Conservation (phyloP, 2,329 filamentous ascomycete species). For the Microcyclospora tardicrescens region DNA sequence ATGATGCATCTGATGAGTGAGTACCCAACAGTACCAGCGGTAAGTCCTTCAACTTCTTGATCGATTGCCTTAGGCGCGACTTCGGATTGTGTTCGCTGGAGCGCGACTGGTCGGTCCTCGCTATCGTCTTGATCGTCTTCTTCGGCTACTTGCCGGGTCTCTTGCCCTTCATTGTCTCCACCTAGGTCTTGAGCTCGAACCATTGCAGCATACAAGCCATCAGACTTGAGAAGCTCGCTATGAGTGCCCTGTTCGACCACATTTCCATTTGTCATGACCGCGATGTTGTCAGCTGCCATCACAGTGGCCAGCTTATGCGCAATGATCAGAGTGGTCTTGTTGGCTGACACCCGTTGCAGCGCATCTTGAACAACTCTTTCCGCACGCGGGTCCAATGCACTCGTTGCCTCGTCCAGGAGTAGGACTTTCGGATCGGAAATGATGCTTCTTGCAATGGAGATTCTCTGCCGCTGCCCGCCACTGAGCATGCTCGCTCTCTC, state of each 20-base stretch:
- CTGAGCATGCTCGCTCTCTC: conserved; percentile 21
- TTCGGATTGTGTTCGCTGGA: background rate
- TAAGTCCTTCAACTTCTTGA: conserved; percentile 3
- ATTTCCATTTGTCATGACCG: conserved; percentile 30
- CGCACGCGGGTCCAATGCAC: conserved; percentile 23
- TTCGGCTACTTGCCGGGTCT: background rate
- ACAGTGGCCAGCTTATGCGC: conserved; percentile 35
- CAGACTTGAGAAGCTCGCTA: conserved; percentile 23
- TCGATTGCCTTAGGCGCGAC: background rate
- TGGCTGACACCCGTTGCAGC: conserved; percentile 19
- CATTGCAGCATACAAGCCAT: conserved; percentile 29
- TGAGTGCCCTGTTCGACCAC: conserved; percentile 35
- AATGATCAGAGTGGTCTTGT: conserved; percentile 27
- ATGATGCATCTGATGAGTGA: conserved; percentile 24
- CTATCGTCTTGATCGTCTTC: background rate
- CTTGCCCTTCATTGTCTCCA: background rate
- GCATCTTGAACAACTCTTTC: conserved; percentile 24
- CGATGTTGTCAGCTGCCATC: conserved; percentile 32
- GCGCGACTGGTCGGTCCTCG: background rate
- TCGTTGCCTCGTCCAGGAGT: conserved; percentile 26
- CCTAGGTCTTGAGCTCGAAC: conserved; percentile 38
- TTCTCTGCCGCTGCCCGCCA: conserved; percentile 24
- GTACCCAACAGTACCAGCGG: conserved; percentile 17
- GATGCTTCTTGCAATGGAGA: conserved; percentile 25
- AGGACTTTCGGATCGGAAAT: conserved; percentile 24